A percentile compares a stretch with the other conserved stretches of the same genome.
Conservation (phyloP, 139 green algal species). For the Chlamydomonas sp. region DNA sequence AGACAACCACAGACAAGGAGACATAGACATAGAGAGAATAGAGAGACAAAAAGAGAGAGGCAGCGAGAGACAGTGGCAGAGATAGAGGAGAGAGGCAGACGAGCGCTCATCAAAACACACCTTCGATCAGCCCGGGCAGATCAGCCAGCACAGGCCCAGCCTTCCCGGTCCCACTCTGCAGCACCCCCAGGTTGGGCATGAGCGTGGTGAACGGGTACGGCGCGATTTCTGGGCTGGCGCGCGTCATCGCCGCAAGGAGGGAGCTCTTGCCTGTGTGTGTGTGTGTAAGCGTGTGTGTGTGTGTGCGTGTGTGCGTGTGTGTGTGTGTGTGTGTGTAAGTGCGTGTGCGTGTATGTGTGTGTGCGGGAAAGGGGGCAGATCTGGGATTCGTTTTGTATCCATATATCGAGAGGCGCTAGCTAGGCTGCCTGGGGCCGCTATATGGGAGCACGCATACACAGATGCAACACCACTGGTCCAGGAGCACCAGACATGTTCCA, state of each 20-base stretch:
- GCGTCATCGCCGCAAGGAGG: slow-evolving; percentile 64
- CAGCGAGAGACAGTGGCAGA: neutral
- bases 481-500: too few species aligned
- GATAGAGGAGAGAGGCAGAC: neutral
- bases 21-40: neutral
- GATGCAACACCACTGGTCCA: too few species aligned
- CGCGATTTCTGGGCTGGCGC: slow-evolving; percentile 71
- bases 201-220: slow-evolving; percentile 93
- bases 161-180: slow-evolving; percentile 24
- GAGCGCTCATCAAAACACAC: neutral
- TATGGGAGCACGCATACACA: too few species aligned
- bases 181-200: slow-evolving; percentile 88
- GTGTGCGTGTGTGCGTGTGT: neutral
- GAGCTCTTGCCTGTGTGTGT: slow-evolving; percentile 58
- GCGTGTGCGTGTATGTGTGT: too few species aligned
- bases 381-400: too few species aligned
- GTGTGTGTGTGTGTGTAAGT: neutral
- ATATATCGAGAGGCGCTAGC: too few species aligned
- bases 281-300: neutral
- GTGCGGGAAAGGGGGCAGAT: too few species aligned
- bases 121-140: slow-evolving; percentile 83
- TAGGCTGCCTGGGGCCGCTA: too few species aligned
- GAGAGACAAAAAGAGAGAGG: neutral
- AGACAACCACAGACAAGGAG: neutral
- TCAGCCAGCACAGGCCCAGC: slow-evolving; percentile 57